A percentile compares a stretch with the other conserved stretches of the same genome.
These are phyloP conservation scores for Moringa oleifera DNA, from an alignment of 345 rosid genomes.

Conservation along the genomic window DNA sequence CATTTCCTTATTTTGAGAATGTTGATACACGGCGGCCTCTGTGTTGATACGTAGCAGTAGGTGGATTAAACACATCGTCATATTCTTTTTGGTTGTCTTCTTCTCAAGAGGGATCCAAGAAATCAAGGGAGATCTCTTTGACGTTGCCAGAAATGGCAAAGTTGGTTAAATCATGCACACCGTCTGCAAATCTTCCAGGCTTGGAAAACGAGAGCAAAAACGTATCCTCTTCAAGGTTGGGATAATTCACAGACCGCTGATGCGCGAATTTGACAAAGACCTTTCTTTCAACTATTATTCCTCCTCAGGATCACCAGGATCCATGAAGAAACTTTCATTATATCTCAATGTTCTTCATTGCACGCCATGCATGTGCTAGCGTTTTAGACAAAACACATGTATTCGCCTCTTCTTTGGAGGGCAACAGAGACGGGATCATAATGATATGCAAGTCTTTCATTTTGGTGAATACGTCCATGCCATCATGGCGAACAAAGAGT, in stretches of 20 bases:
- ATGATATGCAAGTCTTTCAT: conserved; percentile 13
- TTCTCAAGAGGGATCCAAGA: conserved; percentile 30
- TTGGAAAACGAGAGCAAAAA: conserved; percentile 23
- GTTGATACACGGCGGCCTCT: too few relatives aligned
- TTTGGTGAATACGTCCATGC: conserved; percentile 13
- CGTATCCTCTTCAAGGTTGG: not conserved
- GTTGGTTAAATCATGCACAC: conserved; percentile 15
- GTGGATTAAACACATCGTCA: conserved; percentile 16
- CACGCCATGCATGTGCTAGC: conserved; percentile 25
- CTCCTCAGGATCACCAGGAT: not conserved
- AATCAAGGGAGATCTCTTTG: conserved; percentile 28
- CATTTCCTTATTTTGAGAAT: too few relatives aligned
- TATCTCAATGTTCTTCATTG: conserved; percentile 22
- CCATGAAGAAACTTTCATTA: conserved; percentile 21
- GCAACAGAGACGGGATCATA: conserved; percentile 21
- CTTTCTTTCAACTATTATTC: conserved; percentile 3
- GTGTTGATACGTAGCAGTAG: conserved; percentile 10
- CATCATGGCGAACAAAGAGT: too few relatives aligned
- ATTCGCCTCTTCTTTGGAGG: conserved; percentile 35
- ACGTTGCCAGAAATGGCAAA: conserved; percentile 18
- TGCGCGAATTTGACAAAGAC: conserved; percentile 17
- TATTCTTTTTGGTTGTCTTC: not conserved
- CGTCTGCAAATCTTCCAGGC: conserved; percentile 6
- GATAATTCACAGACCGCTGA: conserved; percentile 15
- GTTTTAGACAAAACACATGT: conserved; percentile 24